A percentile compares a stretch with the other conserved stretches of the same genome.
Conservation (phyloP, 1,139 yeast species). For the Diutina scorzettiae region DNA sequence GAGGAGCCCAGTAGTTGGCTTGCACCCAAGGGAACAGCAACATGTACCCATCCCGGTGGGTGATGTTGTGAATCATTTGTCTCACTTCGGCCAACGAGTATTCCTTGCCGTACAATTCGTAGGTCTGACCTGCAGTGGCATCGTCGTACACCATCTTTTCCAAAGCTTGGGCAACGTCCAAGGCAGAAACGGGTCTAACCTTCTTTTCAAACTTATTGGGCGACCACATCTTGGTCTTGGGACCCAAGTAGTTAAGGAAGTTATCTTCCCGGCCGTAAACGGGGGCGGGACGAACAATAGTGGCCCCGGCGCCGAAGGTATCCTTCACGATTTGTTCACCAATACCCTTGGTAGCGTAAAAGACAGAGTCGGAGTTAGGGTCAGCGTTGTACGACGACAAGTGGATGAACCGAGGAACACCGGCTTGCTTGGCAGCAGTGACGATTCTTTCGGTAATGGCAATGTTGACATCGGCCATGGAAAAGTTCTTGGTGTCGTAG, state of each 20-base stretch:
- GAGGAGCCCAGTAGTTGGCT: constrained; percentile 31
- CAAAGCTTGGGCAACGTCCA: constrained; percentile 70
- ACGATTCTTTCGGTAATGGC: constrained; percentile 73
- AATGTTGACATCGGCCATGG: constrained; percentile 75
- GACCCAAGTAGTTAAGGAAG: constrained; percentile 53
- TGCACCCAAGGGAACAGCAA: constrained; percentile 46
- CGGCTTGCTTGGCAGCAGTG: constrained; percentile 57
- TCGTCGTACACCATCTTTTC: constrained; percentile 77
- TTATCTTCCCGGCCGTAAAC: constrained; percentile 70
- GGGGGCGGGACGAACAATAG: constrained; percentile 80
- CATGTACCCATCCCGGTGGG: constrained; percentile 43
- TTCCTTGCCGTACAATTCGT: constrained; percentile 68
- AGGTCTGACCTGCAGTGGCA: constrained; percentile 65
- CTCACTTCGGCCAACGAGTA: constrained; percentile 55
- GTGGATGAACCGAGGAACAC: constrained; percentile 66
- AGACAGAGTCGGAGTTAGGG: constrained; percentile 54
- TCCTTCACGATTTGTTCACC: constrained; percentile 66
- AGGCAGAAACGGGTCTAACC: constrained; percentile 63
- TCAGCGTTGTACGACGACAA: constrained; percentile 76
- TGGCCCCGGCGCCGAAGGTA: constrained; percentile 51
- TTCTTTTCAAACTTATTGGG: constrained; percentile 56
- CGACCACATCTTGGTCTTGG: constrained; percentile 45
- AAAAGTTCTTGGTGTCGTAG: constrained; percentile 66
- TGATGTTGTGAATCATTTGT: constrained; percentile 56
- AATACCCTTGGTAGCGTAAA: constrained; percentile 69